Evolutionary conservation across 2,329 filamentous ascomycete genomes (phyloP).

Genomic region (Endoconidiophora polonica): DNA sequence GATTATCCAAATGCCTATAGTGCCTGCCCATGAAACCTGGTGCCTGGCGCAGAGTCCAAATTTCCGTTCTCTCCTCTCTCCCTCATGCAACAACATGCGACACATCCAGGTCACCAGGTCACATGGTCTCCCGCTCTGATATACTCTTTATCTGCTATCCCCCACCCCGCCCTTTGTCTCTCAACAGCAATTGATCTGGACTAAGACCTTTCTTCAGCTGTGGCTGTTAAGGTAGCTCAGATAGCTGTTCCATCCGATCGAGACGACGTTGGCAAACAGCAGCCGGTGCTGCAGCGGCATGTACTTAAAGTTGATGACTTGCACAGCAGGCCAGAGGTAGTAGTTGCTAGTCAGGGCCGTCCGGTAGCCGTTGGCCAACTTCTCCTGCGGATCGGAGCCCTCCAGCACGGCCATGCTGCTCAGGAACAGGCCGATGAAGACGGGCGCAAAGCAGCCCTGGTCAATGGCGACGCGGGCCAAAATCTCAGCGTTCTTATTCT

Average conservation of each 20-base stretch:
- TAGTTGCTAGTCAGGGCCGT: constrained; percentile 67
- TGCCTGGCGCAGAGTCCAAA: neutral
- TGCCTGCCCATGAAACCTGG: too few species aligned
- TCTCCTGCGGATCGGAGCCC: constrained; percentile 42
- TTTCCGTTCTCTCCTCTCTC: neutral
- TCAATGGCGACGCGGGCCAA: constrained; percentile 63
- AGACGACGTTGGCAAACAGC: constrained; percentile 72
- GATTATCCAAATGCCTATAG: too few species aligned
- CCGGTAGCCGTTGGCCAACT: constrained; percentile 54
- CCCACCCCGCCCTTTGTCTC: too few species aligned
- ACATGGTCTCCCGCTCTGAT: too few species aligned
- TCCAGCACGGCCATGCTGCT: constrained; percentile 72
- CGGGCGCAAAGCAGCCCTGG: constrained; percentile 70
- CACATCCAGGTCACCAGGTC: neutral
- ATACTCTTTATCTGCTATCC: too few species aligned
- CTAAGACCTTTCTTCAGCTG: constrained; percentile 16
- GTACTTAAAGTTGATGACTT: constrained; percentile 74
- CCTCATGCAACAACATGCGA: constrained; percentile 1
- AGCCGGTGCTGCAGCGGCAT: constrained; percentile 71
- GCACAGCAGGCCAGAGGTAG: constrained; percentile 74
- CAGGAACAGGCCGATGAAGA: constrained; percentile 68
- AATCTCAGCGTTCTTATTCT: constrained; percentile 51
- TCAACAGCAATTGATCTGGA: neutral
- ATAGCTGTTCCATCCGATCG: constrained; percentile 49
- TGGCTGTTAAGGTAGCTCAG: constrained; percentile 42